Base-by-base conservation (phyloP, 2,329 filamentous ascomycete species). In the Fusarium sp. region DNA sequence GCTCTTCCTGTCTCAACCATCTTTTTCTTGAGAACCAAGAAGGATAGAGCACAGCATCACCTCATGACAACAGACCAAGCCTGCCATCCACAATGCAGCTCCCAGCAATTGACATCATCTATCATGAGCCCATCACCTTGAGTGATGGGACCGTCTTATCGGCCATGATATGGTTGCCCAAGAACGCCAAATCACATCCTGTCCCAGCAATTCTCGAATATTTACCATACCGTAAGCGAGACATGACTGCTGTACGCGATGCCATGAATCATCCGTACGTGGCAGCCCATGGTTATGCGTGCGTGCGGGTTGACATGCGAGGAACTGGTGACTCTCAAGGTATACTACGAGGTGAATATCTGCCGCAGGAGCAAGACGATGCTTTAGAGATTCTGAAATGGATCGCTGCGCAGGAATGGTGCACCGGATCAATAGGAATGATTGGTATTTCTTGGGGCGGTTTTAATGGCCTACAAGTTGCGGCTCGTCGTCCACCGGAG, bases 391-490 rank as follows among this genome's bases (percentile, higher is more conserved):
- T 64, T 6, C 4, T 64, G 15, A 39, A 29, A 10, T 64, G 61
- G 61, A 62, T 64, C 4, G 27, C 61, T 22, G 9, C 33, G 8
- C 61, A 64, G 2, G 15, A 25, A 1, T 64, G 61, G 61, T 64
- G 61, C 13, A 53, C 61, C 0, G 61, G 61, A 1, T 64, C 61
- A 2, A 64, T 64, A 27, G 61, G 61, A 33, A 64, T 64, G 56
- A 53, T 64, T 13, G 61, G 61, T 10, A 64, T 64, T 4, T 64
- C 61, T 1, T 64, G 61, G 61, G 61, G 61, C 8, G 61, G 61
- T 7, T 64, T 64, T 15, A 64, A 64, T n/a, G 61, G 61, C 1
- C 25, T 64, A 5, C 61, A 64, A 2, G 57, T 64, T 31, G 61
- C 61, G 4, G 61, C 61, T 25, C 46, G 61, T 20, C 46, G 15